Conservation (phyloP, 768 basidiomycete genomes). For the Trametes maxima region DNA sequence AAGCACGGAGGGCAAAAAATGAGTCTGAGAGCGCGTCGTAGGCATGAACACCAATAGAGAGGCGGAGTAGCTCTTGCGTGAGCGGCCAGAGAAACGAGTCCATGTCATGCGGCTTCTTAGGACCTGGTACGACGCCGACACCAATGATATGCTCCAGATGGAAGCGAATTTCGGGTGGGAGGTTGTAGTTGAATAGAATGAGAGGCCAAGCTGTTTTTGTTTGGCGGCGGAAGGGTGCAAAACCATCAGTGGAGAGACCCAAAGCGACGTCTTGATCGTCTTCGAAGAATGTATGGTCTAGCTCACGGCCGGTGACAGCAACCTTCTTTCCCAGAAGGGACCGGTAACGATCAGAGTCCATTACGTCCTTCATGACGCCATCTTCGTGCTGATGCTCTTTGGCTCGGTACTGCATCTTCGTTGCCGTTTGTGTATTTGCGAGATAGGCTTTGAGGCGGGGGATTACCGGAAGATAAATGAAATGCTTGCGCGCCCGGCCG, state of each 20-base stretch:
- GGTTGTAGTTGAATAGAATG: constrained; percentile 45
- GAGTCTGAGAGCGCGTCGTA: constrained; percentile 32
- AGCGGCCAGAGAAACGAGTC: constrained; percentile 43
- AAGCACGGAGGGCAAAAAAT: constrained; percentile 35
- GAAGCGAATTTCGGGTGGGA: constrained; percentile 42
- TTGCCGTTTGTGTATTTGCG: constrained; percentile 24
- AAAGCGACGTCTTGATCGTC: constrained; percentile 44
- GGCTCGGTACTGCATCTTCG: constrained; percentile 35
- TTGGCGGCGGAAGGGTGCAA: constrained; percentile 38
- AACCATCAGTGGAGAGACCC: constrained; percentile 44
- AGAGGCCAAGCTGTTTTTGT: constrained; percentile 42
- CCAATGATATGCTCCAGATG: constrained; percentile 40
- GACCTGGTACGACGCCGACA: constrained; percentile 49
- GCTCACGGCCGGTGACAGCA: constrained; percentile 28
- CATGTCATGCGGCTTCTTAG: constrained; percentile 42
- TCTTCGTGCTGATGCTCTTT: constrained; percentile 25
- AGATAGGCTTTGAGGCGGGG: constrained; percentile 37
- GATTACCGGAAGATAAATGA: constrained; percentile 43
- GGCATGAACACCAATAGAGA: constrained; percentile 41
- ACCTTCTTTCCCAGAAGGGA: constrained; percentile 29
- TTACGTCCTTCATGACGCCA: constrained; percentile 37
- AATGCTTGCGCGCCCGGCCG: constrained; percentile 31
- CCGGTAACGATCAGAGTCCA: constrained; percentile 39
- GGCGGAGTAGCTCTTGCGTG: constrained; percentile 38
- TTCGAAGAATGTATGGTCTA: constrained; percentile 37